These are phyloP conservation scores for Boletus rubescentipes DNA, from an alignment of 768 basidiomycete species.

Conservation along the genomic window DNA sequence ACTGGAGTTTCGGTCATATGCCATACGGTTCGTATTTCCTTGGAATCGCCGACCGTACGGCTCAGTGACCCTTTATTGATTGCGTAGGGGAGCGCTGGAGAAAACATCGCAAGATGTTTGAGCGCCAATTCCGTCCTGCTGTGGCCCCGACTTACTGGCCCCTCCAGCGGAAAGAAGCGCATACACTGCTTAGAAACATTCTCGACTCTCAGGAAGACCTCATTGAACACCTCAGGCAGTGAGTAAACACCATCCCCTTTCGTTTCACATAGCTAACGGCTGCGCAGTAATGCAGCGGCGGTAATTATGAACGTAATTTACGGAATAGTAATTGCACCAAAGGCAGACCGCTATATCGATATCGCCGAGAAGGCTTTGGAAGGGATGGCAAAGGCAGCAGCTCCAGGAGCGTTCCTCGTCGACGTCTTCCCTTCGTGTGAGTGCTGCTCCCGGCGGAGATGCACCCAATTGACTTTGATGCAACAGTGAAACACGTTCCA, in stretches of 20 bases:
- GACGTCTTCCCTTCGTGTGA: slow-evolving; percentile 45
- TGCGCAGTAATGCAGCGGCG: slow-evolving; percentile 45
- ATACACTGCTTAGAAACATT: slow-evolving; percentile 44
- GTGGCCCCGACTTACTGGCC: slow-evolving; percentile 43
- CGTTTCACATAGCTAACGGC: not conserved
- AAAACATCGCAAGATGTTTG: slow-evolving; percentile 51
- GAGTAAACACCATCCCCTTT: slow-evolving; percentile 15
- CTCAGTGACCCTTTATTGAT: not conserved
- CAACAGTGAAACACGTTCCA: slow-evolving; percentile 51
- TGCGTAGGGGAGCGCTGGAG: slow-evolving; percentile 51
- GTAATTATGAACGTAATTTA: slow-evolving; percentile 55
- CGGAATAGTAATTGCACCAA: slow-evolving; percentile 44
- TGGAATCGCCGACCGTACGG: not conserved
- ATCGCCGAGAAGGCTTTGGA: slow-evolving; percentile 53
- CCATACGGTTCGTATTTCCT: slow-evolving; percentile 38
- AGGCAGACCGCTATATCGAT: slow-evolving; percentile 47
- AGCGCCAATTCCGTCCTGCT: slow-evolving; percentile 49
- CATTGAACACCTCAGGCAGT: slow-evolving; percentile 52
- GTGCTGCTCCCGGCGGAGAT: slow-evolving; percentile 1
- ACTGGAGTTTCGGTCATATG: slow-evolving; percentile 59
- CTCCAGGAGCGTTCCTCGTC: slow-evolving; percentile 54
- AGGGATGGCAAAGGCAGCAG: slow-evolving; percentile 49
- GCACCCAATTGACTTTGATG: not conserved
- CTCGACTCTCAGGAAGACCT: slow-evolving; percentile 43
- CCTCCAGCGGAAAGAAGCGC: slow-evolving; percentile 45